Evolutionary conservation across 495 filamentous ascomycete genomes (phyloP), one percentile per base, ranked within the genome.

Genomic region (Xylaria curta): DNA sequence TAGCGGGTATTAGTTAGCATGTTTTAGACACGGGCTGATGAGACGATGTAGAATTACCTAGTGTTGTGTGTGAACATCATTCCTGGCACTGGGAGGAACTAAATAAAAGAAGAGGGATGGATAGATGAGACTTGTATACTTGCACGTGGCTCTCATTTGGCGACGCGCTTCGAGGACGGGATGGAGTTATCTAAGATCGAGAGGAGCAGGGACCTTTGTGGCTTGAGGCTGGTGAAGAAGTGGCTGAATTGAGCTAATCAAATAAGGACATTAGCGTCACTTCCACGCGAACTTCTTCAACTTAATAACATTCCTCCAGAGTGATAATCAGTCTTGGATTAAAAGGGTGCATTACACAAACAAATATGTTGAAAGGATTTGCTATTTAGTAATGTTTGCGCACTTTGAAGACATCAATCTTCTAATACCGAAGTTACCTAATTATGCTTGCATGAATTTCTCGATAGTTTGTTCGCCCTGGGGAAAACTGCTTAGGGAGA

Each of bases 81-180:
- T 36, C 54, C 47, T 13, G 15, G 33, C 33, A 17, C 46, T 9
- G 62, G 33, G 9, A 24, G 6, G 36, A 38, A 38, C 47, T 4
- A 21, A 31, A 33, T 28, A 36, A 19, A 40, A 54, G 62, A 47
- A 40, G 17, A 26, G 6, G 31, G 31, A 21, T 61, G 31, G 31
- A 21, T 61, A 8, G 17, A 28, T 58, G 33, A 56, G 24, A 59
- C 56, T 26, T 26, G 42, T 61, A 13, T 19, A 38, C 36, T 38
- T 68, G 38, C 19, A 42, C 58, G 33, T 31, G 46, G 60, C 47
- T 64, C 46, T 70, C 15, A 42, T 53, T 63, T 59, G 33, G 58
- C 46, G 68, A 70, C 68, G 68, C 68, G 68, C 68, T 68, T 68
- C 26, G 3, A 38, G 58, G 17, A 36, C 15, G 10, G 38, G 33